A percentile compares a stretch with the other conserved stretches of the same genome.
Conservation (phyloP, 129 eudicot genomes). For the Scalesia atractyloides region DNA sequence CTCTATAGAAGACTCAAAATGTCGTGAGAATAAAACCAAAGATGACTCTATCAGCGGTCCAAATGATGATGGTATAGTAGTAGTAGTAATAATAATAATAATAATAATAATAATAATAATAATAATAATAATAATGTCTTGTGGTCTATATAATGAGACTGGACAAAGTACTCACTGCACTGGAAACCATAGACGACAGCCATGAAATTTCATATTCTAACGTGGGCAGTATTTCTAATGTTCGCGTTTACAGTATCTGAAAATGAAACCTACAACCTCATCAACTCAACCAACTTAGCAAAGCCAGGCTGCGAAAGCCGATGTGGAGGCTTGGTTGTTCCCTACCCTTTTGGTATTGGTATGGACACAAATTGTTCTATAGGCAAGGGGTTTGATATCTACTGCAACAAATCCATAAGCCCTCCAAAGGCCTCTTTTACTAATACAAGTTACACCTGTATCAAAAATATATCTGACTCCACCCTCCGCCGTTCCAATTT, state of each 20-base stretch:
- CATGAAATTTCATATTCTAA: slow-evolving; percentile 7
- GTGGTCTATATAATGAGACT: too few relatives aligned
- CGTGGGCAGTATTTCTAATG: background rate
- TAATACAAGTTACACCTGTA: background rate
- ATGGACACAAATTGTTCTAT: slow-evolving; percentile 33
- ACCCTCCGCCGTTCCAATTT: slow-evolving; percentile 6
- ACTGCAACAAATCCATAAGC: slow-evolving; percentile 32
- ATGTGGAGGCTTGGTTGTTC: slow-evolving; percentile 28
- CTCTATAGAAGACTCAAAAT: too few relatives aligned
- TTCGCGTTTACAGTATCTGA: background rate
- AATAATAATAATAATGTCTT: too few relatives aligned
- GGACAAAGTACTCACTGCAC: background rate
- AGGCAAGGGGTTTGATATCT: slow-evolving; percentile 15
- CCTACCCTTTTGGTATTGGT: slow-evolving; percentile 46
- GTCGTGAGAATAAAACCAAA: too few relatives aligned
- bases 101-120: too few relatives aligned
- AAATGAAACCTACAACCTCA: slow-evolving; percentile 11
- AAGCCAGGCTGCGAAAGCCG: slow-evolving; percentile 26
- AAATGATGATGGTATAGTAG: too few relatives aligned
- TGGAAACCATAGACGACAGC: background rate
- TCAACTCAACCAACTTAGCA: background rate
- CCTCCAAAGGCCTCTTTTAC: slow-evolving; percentile 33
- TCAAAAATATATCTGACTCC: slow-evolving; percentile 26
- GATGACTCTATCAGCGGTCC: too few relatives aligned
- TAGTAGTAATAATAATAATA: too few relatives aligned